phyloP scores from a whole-genome alignment of 176 grass and related monocot species.

The Oryza officinalis region DNA sequence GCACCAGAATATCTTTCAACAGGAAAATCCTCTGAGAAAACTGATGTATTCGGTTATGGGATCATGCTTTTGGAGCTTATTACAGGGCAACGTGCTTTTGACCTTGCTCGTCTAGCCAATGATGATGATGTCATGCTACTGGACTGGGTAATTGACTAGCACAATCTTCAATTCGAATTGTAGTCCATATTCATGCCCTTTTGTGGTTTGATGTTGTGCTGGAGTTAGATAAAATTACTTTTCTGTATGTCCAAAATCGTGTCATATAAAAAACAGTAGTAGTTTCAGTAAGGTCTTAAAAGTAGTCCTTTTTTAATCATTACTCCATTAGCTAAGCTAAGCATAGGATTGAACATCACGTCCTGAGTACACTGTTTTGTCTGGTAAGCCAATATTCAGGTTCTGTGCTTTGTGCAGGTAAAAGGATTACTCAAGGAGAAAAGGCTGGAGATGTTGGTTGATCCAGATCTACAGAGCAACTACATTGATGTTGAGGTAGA shows the following conservation, averaged over 20 bases:
- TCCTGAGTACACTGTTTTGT: neutral
- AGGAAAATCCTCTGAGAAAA: slow-evolving; percentile 90
- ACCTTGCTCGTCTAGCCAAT: slow-evolving; percentile 88
- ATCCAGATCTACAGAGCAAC: slow-evolving; percentile 69
- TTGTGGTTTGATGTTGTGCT: neutral
- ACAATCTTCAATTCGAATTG: neutral
- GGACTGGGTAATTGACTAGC: slow-evolving; percentile 67
- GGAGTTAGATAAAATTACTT: neutral
- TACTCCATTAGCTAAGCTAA: slow-evolving; percentile 4
- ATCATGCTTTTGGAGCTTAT: slow-evolving; percentile 94
- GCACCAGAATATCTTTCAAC: slow-evolving; percentile 93
- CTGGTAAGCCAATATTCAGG: neutral
- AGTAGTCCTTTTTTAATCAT: neutral
- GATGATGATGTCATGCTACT: slow-evolving; percentile 94
- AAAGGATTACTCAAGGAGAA: slow-evolving; percentile 91
- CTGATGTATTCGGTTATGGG: slow-evolving; percentile 91
- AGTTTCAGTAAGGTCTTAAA: neutral
- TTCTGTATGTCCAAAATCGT: neutral
- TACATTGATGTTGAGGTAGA: slow-evolving; percentile 83
- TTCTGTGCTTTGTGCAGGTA: slow-evolving; percentile 54
- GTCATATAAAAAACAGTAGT: neutral
- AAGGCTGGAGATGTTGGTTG: slow-evolving; percentile 68
- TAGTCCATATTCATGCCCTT: neutral
- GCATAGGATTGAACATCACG: neutral
- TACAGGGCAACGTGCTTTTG: slow-evolving; percentile 88